Base-by-base conservation (phyloP, 1,284 basidiomycete genomes). In the Boletellus deceptivus region DNA sequence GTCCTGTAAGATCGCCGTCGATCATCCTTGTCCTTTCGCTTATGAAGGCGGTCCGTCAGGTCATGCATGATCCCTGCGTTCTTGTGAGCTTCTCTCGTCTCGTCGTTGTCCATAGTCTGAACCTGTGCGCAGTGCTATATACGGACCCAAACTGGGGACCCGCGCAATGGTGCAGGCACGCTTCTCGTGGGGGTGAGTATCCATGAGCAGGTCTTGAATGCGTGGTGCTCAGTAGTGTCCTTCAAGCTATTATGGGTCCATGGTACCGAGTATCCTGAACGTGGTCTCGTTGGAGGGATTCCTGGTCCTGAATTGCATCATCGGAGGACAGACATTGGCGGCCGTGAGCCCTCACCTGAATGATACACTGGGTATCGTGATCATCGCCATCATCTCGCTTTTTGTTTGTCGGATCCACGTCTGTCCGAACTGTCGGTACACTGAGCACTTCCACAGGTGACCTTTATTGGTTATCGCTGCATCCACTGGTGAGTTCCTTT, bases 271-370 rank as follows among this genome's bases (percentile, higher is more conserved):
- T 20, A 44, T 78, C n/a, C 72, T 88, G 43, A 89, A 89, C 58
- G 79, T 84, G 3, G 56, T 82, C 43, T 74, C 78, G 43, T 76
- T 82, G 70, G 72, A 87, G 63, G 86, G 87, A 0, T 91, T 82
- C 68, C 72, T 86, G 46, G 79, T 89, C 42, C 69, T 93, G 49
- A 87, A 86, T 59, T 80, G 77, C 45, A 89, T 91, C 59, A 74
- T 89, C 46, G 89, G 86, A 6, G 89, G 87, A 0, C 87, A 91
- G 63, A 80, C 83, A 1, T 70, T 91, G 38, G 78, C 82, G 3
- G 78, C 82, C 33, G 80, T 83, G 8, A 84, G 79, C 38, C 63
- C 68, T 17, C 71, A 72, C 48, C 59, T 82, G 16, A 59, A 75
- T 50, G 76, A 75, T 42, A 76, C 79, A 0, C 49, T 89, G 6